Base-by-base conservation (phyloP, 2,329 filamentous ascomycete genomes). In the Verticillium nubilum region DNA sequence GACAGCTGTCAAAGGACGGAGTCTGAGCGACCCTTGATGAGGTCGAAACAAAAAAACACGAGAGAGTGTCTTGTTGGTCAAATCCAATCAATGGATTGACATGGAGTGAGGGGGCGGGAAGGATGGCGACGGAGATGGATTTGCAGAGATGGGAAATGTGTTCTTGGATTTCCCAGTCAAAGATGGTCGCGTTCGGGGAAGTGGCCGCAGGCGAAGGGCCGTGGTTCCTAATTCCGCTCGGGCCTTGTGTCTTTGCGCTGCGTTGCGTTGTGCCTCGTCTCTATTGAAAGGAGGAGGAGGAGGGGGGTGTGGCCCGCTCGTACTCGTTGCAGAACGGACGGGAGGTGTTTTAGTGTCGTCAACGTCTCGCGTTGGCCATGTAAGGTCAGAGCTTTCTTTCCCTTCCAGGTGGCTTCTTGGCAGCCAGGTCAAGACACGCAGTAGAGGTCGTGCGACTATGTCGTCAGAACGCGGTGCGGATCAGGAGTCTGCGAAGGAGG, bases 1-100 rank as follows among this genome's bases (percentile, higher is more conserved):
- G 54, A 52, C 56, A 54, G 57, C 57, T 60, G 60, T 63, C 59
- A 56, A 29, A 59, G 53, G 59, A 31, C 25, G 29, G 50, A 33
- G 58, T 60, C 53, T 47, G 60, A 63, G 60, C 50, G 53, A 62
- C 53, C 55, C 52, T 26, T 62, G 54, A 56, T 52, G 28, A 42
- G 23, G 52, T 17, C 25, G 52, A 54, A 53, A 56, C 57, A 58
- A 25, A 52, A 33, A 42, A 50, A 15, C 35, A 29, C 33, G 53
- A 47, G 47, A 42, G 55, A 47, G 29, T 31, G 53, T n/a, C n/a
- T 47, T 15, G 25, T 54, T 55, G 56, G 53, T 52, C 57, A 55
- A 26, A 56, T 63, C 59, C 62, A 63, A 54, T 63, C 62, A 63
- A 63, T 63, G 62, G 59, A 59, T 58, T 56, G 60, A 57, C 47